These are phyloP conservation scores for Kondoa subrosea DNA, from an alignment of 768 basidiomycete genomes.

Conservation along the genomic window DNA sequence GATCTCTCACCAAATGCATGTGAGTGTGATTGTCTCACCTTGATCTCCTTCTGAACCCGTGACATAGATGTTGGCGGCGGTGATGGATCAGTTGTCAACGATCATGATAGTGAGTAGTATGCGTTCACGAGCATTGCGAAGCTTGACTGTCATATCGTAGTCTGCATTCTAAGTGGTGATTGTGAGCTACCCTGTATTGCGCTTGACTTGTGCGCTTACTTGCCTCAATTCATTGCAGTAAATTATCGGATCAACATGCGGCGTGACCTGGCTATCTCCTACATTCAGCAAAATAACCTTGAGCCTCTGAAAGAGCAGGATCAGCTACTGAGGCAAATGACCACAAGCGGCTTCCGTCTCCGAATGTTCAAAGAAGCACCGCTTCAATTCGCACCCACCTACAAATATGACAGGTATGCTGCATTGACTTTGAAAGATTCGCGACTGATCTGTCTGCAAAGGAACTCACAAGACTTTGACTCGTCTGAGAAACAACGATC, in stretches of 20 bases:
- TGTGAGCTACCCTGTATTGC: constrained; percentile 34
- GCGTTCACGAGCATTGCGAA: constrained; percentile 3
- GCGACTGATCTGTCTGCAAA: background rate
- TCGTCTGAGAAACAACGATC: constrained; percentile 69
- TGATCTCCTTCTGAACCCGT: constrained; percentile 37
- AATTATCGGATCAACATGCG: constrained; percentile 95
- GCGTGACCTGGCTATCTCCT: constrained; percentile 59
- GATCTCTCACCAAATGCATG: constrained; percentile 6
- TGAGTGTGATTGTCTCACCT: constrained; percentile 33
- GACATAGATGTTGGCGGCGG: constrained; percentile 72
- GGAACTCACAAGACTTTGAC: constrained; percentile 67
- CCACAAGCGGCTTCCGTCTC: constrained; percentile 67
- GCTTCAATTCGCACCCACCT: constrained; percentile 71
- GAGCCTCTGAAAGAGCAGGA: constrained; percentile 54
- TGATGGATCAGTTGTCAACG: constrained; percentile 77
- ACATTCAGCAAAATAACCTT: constrained; percentile 52
- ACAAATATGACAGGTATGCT: constrained; percentile 40
- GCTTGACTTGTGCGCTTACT: constrained; percentile 29
- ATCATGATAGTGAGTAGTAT: constrained; percentile 86
- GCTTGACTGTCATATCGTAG: background rate
- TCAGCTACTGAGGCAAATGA: constrained; percentile 78
- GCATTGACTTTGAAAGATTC: background rate
- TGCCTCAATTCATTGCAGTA: constrained; percentile 81
- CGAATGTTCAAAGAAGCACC: constrained; percentile 63
- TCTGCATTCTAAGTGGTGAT: constrained; percentile 13